Percentiles rank a stretch among this genome's conserved stretches.
These are phyloP conservation scores for Vaccinium corymbosum DNA, from an alignment of 148 eudicot genomes.

Conservation along the genomic window DNA sequence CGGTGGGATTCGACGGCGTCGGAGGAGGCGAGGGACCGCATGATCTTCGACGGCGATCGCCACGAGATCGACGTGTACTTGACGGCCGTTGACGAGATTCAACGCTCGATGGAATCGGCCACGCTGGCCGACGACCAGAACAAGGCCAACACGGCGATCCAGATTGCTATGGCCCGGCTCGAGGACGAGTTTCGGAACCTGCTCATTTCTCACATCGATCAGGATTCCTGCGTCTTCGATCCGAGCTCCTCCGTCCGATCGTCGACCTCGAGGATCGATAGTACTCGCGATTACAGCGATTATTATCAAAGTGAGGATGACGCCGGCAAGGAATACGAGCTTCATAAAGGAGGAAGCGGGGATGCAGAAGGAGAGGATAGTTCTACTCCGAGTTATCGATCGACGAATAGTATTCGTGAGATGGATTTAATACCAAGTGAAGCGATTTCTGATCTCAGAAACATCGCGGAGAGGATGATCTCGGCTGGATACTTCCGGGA, in stretches of 20 bases:
- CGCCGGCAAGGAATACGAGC: not conserved
- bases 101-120: not conserved
- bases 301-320: not conserved
- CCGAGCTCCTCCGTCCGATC: not conserved
- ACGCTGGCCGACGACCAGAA: not conserved
- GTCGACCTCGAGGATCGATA: not conserved
- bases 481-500: constrained; percentile 62
- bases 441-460: constrained; percentile 48
- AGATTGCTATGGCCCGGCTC: not conserved
- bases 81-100: not conserved
- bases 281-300: not conserved
- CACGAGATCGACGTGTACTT: not conserved
- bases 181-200: constrained; percentile 2
- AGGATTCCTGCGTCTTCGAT: not conserved
- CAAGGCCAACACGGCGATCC: not conserved
- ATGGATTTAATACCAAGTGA: constrained; percentile 58
- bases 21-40: constrained; percentile 55
- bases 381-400: constrained; percentile 25
- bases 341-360: not conserved
- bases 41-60: not conserved
- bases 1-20: constrained; percentile 89
- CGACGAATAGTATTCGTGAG: constrained; percentile 54
- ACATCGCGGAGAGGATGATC: constrained; percentile 75
- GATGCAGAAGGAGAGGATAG: not conserved
- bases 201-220: not conserved